Evolutionary conservation across 768 basidiomycete species (phyloP), one percentile per base, ranked within the genome.

Genomic region (Lyophyllum decastes): DNA sequence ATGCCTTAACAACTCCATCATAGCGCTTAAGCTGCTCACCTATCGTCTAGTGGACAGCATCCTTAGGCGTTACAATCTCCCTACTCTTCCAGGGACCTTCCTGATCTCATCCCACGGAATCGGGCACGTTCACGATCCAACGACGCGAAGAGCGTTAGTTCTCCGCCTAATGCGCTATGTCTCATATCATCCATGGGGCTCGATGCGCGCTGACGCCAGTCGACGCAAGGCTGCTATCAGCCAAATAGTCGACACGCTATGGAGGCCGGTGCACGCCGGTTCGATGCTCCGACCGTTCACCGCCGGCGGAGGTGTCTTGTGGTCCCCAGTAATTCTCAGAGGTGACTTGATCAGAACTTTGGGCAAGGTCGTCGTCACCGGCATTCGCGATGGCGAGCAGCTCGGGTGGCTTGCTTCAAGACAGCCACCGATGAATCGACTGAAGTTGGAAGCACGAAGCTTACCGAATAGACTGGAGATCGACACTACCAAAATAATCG

Each of bases 151-250:
- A 44, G 77, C 79, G 2, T 64, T 86, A 44, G 66, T 86, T 59
- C 70, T 81, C 43, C 81, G 85, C 30, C 74, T 87, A 26, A 73
- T 92, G 51, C 89, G 90, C 14, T 89, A 85, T 64, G 73, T 86
- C 41, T 93, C 92, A 0, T 86, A 84, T 45, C 75, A 82, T 38
- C 87, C 90, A 2, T 94, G 92, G 92, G 92, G 92, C 4, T 84
- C 84, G 47, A 64, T 80, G 17, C 80, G 76, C 8, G 82, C 91
- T 1, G 86, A 91, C 61, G 83, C 78, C 2, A 71, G 80, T 57
- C 80, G 92, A 33, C 78, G 83, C 9, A 68, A 66, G 40, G 60
- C 55, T 6, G 80, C 78, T 49, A 67, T 89, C 26, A 60, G 73
- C 1, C 76, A 76, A 35, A 83, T 92, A 55, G 66, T 81, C 19